Conservation (phyloP, 805 yeast species). For the Schizosaccharomyces cryophilus region DNA sequence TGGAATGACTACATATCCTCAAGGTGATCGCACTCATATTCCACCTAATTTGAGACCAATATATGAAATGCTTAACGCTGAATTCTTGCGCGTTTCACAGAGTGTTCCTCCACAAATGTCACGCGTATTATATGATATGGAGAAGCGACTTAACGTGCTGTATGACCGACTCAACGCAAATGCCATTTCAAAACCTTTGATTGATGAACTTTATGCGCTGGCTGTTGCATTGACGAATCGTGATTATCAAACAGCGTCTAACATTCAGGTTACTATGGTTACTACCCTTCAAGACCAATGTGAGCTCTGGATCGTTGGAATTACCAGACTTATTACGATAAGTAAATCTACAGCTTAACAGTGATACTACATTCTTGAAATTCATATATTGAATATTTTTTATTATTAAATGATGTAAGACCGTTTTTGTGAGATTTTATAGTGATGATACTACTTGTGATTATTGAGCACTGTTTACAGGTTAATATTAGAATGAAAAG, state of each 20-base stretch:
- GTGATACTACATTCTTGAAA: background rate
- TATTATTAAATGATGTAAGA: too few species aligned
- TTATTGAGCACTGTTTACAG: too few species aligned
- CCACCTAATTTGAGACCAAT: constrained; percentile 35
- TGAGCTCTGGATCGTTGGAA: constrained; percentile 84
- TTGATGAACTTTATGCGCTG: constrained; percentile 28
- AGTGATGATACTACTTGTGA: too few species aligned
- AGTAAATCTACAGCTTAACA: background rate
- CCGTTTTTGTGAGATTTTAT: too few species aligned
- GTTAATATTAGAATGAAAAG: too few species aligned
- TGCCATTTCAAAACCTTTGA: constrained; percentile 27
- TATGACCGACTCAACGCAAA: constrained; percentile 56
- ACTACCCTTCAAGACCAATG: constrained; percentile 44
- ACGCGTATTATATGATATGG: constrained; percentile 58
- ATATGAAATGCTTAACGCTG: constrained; percentile 27
- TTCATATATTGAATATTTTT: too few species aligned
- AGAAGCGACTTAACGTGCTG: constrained; percentile 50
- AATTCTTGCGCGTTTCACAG: constrained; percentile 41
- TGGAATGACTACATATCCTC: constrained; percentile 14
- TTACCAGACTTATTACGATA: constrained; percentile 42
- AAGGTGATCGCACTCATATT: constrained; percentile 47
- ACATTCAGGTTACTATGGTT: constrained; percentile 27
- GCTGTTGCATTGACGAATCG: constrained; percentile 25
- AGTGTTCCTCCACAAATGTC: constrained; percentile 33
- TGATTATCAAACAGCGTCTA: constrained; percentile 36